A percentile compares a stretch with the other conserved stretches of the same genome.
Evolutionary conservation across 2,329 filamentous ascomycete genomes (phyloP).

Genomic region (Cladosporium sp.): DNA sequence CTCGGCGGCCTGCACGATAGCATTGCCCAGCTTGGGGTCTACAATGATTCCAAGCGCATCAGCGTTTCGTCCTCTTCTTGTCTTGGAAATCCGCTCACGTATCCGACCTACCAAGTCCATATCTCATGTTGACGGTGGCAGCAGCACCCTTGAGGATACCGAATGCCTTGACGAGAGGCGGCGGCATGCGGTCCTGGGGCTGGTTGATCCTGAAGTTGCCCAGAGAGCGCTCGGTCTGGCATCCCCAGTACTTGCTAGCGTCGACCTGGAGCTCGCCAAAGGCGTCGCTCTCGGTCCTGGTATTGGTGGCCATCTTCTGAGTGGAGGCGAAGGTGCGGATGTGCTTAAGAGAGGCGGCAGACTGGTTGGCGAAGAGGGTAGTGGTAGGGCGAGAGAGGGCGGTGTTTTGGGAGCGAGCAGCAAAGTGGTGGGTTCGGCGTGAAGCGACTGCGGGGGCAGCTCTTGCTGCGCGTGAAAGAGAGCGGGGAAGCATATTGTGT

Average conservation of each 20-base stretch:
- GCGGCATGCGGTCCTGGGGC: conserved; percentile 97
- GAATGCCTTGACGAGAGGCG: conserved; percentile 87
- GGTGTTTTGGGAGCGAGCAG: not conserved
- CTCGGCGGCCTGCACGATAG: conserved; percentile 89
- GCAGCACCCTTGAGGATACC: conserved; percentile 97
- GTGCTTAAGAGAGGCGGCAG: not conserved
- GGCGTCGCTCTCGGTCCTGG: conserved; percentile 90
- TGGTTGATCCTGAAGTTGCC: conserved; percentile 99
- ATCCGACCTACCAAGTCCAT: conserved; percentile 69
- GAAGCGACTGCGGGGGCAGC: conserved; percentile 10
- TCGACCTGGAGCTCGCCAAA: conserved; percentile 95
- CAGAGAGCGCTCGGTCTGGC: conserved; percentile 92
- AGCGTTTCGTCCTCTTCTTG: not conserved
- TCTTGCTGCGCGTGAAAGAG: not conserved
- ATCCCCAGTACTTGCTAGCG: conserved; percentile 95
- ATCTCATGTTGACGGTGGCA: conserved; percentile 92
- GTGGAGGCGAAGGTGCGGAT: conserved; percentile 35
- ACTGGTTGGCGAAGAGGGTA: not conserved
- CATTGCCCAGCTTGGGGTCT: conserved; percentile 86
- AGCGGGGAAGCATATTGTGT: conserved; percentile 8
- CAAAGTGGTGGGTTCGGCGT: not conserved
- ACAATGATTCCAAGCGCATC: conserved; percentile 1
- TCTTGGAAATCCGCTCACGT: not conserved
- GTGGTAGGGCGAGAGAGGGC: not conserved
- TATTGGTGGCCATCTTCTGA: conserved; percentile 42